Conservation (phyloP, 2,329 filamentous ascomycete species). For the Scleromitrula shiraiana region DNA sequence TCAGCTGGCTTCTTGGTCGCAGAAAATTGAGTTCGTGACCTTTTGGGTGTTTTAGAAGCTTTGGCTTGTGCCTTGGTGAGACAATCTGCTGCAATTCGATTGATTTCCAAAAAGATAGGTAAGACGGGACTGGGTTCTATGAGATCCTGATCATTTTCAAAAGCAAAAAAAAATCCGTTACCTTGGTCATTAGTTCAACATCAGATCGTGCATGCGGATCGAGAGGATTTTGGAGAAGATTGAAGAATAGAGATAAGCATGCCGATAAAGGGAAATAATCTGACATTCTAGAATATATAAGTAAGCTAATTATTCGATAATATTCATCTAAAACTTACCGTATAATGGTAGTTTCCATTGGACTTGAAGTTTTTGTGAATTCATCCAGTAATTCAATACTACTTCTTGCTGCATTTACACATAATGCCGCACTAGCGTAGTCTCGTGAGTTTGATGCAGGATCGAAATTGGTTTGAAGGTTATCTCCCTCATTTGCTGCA, state of each 20-base stretch:
- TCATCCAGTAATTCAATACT: slow-evolving; percentile 16
- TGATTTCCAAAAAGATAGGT: slow-evolving; percentile 1
- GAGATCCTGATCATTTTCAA: neutral
- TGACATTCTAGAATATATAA: slow-evolving; percentile 8
- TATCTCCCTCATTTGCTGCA: slow-evolving; percentile 4
- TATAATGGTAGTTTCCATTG: slow-evolving; percentile 13
- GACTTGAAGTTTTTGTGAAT: slow-evolving; percentile 12
- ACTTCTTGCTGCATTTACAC: slow-evolving; percentile 18
- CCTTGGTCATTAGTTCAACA: slow-evolving; percentile 77
- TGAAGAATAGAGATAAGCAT: slow-evolving; percentile 84
- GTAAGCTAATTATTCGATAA: slow-evolving; percentile 4
- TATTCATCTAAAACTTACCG: slow-evolving; percentile 9
- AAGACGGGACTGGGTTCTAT: neutral
- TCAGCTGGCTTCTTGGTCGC: neutral
- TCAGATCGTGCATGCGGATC: slow-evolving; percentile 80
- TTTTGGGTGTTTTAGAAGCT: neutral
- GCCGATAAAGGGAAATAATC: slow-evolving; percentile 86
- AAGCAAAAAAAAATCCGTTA: slow-evolving; percentile 33
- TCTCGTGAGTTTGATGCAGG: slow-evolving; percentile 15
- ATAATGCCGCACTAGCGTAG: slow-evolving; percentile 16
- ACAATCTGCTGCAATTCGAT: neutral
- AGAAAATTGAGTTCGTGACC: neutral
- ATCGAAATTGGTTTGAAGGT: slow-evolving; percentile 6
- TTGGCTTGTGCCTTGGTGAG: neutral
- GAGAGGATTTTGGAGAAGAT: slow-evolving; percentile 86